phyloP scores from a whole-genome alignment of 768 basidiomycete genomes.

The Crepidotus variabilis region DNA sequence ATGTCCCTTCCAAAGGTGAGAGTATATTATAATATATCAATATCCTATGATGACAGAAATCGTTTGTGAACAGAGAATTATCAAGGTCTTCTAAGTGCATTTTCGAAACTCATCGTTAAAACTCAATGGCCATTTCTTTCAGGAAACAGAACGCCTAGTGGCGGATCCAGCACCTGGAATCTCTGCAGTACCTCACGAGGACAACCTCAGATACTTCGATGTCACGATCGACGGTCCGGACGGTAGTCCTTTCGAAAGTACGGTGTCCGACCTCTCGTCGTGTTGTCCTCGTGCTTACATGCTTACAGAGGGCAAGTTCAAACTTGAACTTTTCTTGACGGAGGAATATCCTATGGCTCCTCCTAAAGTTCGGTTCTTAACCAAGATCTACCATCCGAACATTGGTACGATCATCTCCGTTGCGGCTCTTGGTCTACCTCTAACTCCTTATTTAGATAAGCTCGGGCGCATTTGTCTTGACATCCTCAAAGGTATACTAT shows the following conservation, averaged over 20 bases:
- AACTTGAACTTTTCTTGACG: slow-evolving; percentile 95
- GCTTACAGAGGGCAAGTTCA: slow-evolving; percentile 79
- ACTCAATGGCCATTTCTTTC: not conserved
- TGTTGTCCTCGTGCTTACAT: slow-evolving; percentile 1
- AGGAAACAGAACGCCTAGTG: slow-evolving; percentile 98
- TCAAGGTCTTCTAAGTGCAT: slow-evolving; percentile 35
- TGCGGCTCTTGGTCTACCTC: not conserved
- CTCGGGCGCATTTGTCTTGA: slow-evolving; percentile 98
- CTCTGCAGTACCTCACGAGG: slow-evolving; percentile 91
- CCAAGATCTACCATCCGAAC: slow-evolving; percentile 99
- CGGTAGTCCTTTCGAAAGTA: slow-evolving; percentile 88
- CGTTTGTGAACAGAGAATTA: slow-evolving; percentile 35
- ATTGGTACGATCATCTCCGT: slow-evolving; percentile 66
- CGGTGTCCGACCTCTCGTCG: slow-evolving; percentile 14
- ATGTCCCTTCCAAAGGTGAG: slow-evolving; percentile 55
- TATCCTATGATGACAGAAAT: not conserved
- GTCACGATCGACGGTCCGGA: slow-evolving; percentile 94
- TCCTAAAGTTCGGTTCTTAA: slow-evolving; percentile 95
- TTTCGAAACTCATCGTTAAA: slow-evolving; percentile 6
- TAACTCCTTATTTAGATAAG: slow-evolving; percentile 62
- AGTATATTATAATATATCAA: not conserved
- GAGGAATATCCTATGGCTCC: slow-evolving; percentile 99
- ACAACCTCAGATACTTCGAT: slow-evolving; percentile 98
- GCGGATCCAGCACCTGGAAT: slow-evolving; percentile 98
- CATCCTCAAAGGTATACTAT: slow-evolving; percentile 82